phyloP scores from a whole-genome alignment of 2,329 filamentous ascomycete species.

The Penicillium palitans region DNA sequence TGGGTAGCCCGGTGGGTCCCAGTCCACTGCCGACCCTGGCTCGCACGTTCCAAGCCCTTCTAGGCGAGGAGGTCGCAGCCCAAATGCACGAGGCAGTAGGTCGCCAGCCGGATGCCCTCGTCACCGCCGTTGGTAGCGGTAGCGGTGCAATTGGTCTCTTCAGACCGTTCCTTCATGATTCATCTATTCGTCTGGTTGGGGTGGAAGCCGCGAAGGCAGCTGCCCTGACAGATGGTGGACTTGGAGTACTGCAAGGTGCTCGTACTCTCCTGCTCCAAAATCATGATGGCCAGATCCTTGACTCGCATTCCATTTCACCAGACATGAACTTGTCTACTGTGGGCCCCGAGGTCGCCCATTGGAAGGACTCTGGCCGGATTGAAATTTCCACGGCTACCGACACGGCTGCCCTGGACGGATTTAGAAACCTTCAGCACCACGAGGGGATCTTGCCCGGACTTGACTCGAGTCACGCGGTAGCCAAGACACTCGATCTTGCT shows the following conservation, averaged over 20 bases:
- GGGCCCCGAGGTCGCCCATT: conserved; percentile 27
- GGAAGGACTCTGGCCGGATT: conserved; percentile 27
- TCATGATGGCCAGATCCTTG: conserved; percentile 24
- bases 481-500: conserved; percentile 16
- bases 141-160: conserved; percentile 27
- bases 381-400: conserved; percentile 28
- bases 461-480: conserved; percentile 30
- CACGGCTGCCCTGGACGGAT: conserved; percentile 29
- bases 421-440: conserved; percentile 26
- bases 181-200: conserved; percentile 15
- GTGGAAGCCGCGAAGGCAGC: conserved; percentile 24
- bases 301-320: conserved; percentile 27
- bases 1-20: conserved; percentile 27
- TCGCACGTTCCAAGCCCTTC: conserved; percentile 27
- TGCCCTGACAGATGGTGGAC: conserved; percentile 18
- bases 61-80: conserved; percentile 27
- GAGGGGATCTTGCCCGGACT: conserved; percentile 25
- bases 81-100: conserved; percentile 23
- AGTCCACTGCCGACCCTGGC: conserved; percentile 25
- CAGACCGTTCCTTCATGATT: conserved; percentile 21
- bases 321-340: conserved; percentile 28
- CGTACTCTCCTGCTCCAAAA: conserved; percentile 27
- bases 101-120: conserved; percentile 24
- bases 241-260: conserved; percentile 29
- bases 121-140: conserved; percentile 27